A percentile compares a stretch with the other conserved stretches of the same genome.
Evolutionary conservation across 2,329 filamentous ascomycete species (phyloP).

Genomic region (Epichloe sibirici): DNA sequence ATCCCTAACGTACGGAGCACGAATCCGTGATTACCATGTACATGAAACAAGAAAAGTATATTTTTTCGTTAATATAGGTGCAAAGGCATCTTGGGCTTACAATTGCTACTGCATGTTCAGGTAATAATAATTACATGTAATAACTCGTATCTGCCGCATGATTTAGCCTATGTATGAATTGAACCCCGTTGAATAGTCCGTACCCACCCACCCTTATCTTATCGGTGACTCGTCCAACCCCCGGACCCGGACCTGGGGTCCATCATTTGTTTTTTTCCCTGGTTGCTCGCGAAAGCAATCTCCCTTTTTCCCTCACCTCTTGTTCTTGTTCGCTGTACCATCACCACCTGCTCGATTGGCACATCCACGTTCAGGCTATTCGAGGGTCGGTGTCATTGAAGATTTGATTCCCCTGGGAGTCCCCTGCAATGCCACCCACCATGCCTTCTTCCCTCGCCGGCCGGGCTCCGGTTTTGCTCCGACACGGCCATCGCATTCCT

Average conservation of each 20-base stretch:
- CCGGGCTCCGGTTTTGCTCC: slow-evolving; percentile 45
- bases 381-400: slow-evolving; percentile 22
- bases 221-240: slow-evolving; percentile 8
- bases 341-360: slow-evolving; percentile 16
- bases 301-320: background rate
- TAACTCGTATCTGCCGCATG: too few relatives aligned
- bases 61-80: too few relatives aligned
- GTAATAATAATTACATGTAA: too few relatives aligned
- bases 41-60: too few relatives aligned
- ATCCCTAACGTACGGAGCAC: too few relatives aligned
- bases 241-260: slow-evolving; percentile 3
- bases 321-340: slow-evolving; percentile 5
- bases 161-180: too few relatives aligned
- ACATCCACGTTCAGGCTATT: slow-evolving; percentile 19
- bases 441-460: slow-evolving; percentile 35
- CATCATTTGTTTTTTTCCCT: slow-evolving; percentile 16
- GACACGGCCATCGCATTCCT: slow-evolving; percentile 39
- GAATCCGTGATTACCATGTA: too few relatives aligned
- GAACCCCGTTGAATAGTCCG: too few relatives aligned
- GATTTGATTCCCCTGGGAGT: slow-evolving; percentile 23
- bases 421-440: slow-evolving; percentile 26
- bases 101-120: too few relatives aligned
- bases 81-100: too few relatives aligned
- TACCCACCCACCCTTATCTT: slow-evolving; percentile 3
- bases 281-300: background rate